Evolutionary conservation across 352 stramenopile species (phyloP).

Genomic region (Globisporangium apiculatum): DNA sequence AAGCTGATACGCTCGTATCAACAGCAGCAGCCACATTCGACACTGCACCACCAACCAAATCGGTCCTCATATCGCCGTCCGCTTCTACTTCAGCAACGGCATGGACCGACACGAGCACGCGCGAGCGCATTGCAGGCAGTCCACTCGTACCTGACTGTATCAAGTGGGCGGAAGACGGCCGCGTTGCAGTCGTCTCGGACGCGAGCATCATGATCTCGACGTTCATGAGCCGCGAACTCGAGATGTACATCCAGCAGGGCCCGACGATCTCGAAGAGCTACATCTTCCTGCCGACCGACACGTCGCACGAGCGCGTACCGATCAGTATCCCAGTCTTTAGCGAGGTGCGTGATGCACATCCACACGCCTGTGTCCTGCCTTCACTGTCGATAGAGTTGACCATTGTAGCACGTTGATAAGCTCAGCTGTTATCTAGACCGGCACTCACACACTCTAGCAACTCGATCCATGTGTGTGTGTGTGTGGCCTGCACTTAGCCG

Average conservation of each 20-base stretch:
- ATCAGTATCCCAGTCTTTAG: slow-evolving; percentile 39
- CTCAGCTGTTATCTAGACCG: no score
- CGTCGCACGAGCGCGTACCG: slow-evolving; percentile 36
- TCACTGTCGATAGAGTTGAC: no score
- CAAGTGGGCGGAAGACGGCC: slow-evolving; percentile 65
- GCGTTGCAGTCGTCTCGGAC: slow-evolving; percentile 66
- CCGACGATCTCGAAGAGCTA: slow-evolving; percentile 78
- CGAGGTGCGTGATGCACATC: slow-evolving; percentile 14
- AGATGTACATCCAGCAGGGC: slow-evolving; percentile 75
- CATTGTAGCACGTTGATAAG: no score
- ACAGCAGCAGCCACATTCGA: not conserved
- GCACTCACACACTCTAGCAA: no score
- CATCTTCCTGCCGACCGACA: slow-evolving; percentile 53
- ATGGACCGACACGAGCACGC: slow-evolving; percentile 25
- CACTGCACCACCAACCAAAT: not conserved
- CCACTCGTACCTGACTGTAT: slow-evolving; percentile 61
- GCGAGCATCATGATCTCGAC: slow-evolving; percentile 71
- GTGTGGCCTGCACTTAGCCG: slow-evolving; percentile 5
- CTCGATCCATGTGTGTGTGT: no score
- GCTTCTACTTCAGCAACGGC: slow-evolving; percentile 4
- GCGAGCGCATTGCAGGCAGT: slow-evolving; percentile 71
- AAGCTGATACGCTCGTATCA: no score
- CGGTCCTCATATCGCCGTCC: not conserved
- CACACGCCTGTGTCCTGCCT: no score
- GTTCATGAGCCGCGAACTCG: slow-evolving; percentile 70